Conservation (phyloP, 2,329 filamentous ascomycete genomes). For the Pseudogymnoascus sp. region DNA sequence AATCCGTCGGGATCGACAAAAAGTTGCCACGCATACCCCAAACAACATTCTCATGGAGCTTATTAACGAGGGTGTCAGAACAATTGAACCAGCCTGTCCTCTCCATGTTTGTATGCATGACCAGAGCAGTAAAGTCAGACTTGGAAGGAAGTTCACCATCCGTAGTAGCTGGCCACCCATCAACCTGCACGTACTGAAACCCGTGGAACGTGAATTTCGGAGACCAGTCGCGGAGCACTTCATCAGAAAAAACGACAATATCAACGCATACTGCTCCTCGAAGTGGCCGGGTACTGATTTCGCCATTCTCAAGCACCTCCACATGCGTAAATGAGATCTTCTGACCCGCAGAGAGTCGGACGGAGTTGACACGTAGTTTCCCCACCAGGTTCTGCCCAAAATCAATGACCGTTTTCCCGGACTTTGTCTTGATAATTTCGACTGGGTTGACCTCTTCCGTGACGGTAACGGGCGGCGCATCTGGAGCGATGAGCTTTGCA, state of each 20-base stretch:
- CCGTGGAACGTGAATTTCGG: slow-evolving; percentile 36
- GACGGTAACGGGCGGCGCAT: slow-evolving; percentile 40
- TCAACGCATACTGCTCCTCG: slow-evolving; percentile 34
- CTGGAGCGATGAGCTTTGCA: slow-evolving; percentile 34
- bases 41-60: slow-evolving; percentile 39
- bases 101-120: neutral
- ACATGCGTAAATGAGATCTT: slow-evolving; percentile 40
- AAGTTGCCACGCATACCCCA: slow-evolving; percentile 45
- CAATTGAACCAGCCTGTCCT: slow-evolving; percentile 35
- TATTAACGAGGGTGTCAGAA: slow-evolving; percentile 34
- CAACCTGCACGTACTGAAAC: slow-evolving; percentile 37
- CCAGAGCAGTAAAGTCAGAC: neutral
- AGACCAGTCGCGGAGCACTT: slow-evolving; percentile 34
- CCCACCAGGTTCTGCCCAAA: slow-evolving; percentile 56
- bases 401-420: slow-evolving; percentile 43
- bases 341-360: slow-evolving; percentile 33
- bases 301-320: slow-evolving; percentile 39
- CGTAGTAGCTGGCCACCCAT: slow-evolving; percentile 28
- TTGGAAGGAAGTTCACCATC: neutral
- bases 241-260: slow-evolving; percentile 29
- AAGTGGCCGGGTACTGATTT: slow-evolving; percentile 36
- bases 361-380: slow-evolving; percentile 35
- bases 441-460: slow-evolving; percentile 28
- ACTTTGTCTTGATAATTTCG: slow-evolving; percentile 30
- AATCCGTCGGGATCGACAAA: slow-evolving; percentile 40